Evolutionary conservation across 1,284 basidiomycete species (phyloP), one percentile per base, ranked within the genome.

Genomic region (Austropuccinia psidii): DNA sequence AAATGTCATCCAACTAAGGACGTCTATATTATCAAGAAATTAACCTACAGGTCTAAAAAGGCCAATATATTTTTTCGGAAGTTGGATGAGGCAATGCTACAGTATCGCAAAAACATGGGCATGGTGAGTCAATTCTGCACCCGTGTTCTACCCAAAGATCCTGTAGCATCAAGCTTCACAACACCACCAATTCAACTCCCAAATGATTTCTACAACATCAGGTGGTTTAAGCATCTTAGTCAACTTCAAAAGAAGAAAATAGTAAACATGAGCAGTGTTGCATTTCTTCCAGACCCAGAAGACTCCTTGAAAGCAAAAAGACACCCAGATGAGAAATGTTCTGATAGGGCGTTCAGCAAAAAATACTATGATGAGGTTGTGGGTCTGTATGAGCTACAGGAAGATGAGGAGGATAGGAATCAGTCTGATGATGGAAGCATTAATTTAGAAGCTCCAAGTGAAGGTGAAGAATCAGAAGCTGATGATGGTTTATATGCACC

Each of bases 21-120:
- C 21, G 39, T 41, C n/a, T 45, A 11, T 45, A 11, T n/a, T 5
- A 68, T 68, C 24, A 68, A 68, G 50, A 68, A 49, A 6, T 37
- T 68, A 8, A 11, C 15, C 27, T 68, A 68, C 31, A 21, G 50
- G 7, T 68, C 65, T 0, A 27, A n/a, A 27, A 68, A 68, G 39
- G 65, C 43, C 9, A 41, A 41, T 4, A 54, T 54, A 41, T 68
- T 68, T 19, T 39, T 68, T 31, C 50, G 65, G 21, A 24, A 15
- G 27, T 49, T 68, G 17, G 65, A 68, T 19, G n/a, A 11, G n/a
- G 41, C 41, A 45, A 45, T 45, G 41, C 11, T 11, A 11, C 11
- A 45, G n/a, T 9, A 9, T 45, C n/a, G 11, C 9, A 45, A 45
- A 45, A 45, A 45, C 9, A n/a, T 11, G n/a, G 41, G 41, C n/a